Base-by-base conservation (phyloP, 2,329 filamentous ascomycete species). In the Fusarium duplospermum region DNA sequence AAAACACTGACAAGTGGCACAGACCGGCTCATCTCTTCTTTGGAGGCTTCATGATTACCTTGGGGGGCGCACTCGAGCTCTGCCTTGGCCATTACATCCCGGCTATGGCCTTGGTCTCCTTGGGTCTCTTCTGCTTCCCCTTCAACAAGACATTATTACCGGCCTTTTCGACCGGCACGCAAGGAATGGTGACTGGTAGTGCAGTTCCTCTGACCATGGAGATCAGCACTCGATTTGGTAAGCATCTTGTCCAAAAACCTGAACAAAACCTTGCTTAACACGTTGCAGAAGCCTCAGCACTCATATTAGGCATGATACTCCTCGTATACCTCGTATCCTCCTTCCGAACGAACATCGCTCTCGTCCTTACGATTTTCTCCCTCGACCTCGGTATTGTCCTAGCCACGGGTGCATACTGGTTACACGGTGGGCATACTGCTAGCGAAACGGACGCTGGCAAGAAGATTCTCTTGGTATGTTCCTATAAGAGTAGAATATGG, bases 121-220 rank as follows among this genome's bases (percentile, higher is more conserved):
- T 52, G 8, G 60, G 60, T 16, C 16, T 62, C 9, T 62, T 62
- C 42, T 62, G 60, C 42, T 62, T 62, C 6, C 60, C 60, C 31
- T 62, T 52, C 6, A 62, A 38, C 31, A 24, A 31, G 31, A 62
- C 60, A 7, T 22, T 62, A 6, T 13, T 36, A 6, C 42, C 60
- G 8, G 60, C 24, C 8, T 16, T 62, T 2, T 38, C 60, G 14
- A 20, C 11, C 4, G 36, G 6, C 2, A 27, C 31, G 4, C 42
- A 62, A 8, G 60, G 60, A 2, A 62, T 20, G 42, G 22, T 18
- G 18, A 6, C 31, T 2, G 42, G 6, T 2, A 11, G 27, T 22
- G 14, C n/a, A 2, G 22, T 52, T 38, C 31, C 42, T 29, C 31
- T 22, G 8, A 62, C 40, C n/a, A 42, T 62, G 24, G 60, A 62